Evolutionary conservation across 768 basidiomycete species (phyloP), one percentile per base, ranked within the genome.

Genomic region (Hygrocybe punicea): DNA sequence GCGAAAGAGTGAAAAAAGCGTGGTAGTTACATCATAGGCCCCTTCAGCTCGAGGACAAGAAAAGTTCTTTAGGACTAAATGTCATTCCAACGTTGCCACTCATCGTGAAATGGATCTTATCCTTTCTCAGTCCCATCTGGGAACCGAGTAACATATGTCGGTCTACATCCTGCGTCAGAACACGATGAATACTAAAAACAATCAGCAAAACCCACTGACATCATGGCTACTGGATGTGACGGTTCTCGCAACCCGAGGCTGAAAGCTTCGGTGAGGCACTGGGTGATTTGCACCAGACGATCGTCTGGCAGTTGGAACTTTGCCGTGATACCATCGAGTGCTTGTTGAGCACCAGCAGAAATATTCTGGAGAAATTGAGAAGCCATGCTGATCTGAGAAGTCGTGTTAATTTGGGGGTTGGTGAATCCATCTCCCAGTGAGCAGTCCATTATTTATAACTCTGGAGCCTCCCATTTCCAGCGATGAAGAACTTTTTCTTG

Each of bases 121-220:
- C 47, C 47, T 49, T 49, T 25, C 24, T 17, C 47, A 49, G 47
- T 49, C 47, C 47, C 47, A 49, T 49, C 24, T 23, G 47, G 47
- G 17, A 49, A 13, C 21, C 29, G 47, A 49, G 47, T 49, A 4
- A 49, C 47, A 21, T 14, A 49, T 13, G 14, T 49, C 47, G 47
- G 47, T 33, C 47, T 49, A 33, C 16, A 44, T 44, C 42, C n/a
- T 44, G 6, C 42, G n/a, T 44, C 42, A 23, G 42, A 3, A 44
- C 21, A 23, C n/a, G n/a, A 44, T 44, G 21, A 44, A 23, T 44
- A 44, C 42, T 44, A 44, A 10, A 44, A 44, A 29, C 29, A 29
- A 29, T 29, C 29, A n/a, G 21, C 42, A n/a, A 44, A 23, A 44
- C 42, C 21, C 21, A 25, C 47, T 49, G 13, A 49, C 47, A 23